Base-by-base conservation (phyloP, 163 green algal species). In the Scenedesmus sp. region DNA sequence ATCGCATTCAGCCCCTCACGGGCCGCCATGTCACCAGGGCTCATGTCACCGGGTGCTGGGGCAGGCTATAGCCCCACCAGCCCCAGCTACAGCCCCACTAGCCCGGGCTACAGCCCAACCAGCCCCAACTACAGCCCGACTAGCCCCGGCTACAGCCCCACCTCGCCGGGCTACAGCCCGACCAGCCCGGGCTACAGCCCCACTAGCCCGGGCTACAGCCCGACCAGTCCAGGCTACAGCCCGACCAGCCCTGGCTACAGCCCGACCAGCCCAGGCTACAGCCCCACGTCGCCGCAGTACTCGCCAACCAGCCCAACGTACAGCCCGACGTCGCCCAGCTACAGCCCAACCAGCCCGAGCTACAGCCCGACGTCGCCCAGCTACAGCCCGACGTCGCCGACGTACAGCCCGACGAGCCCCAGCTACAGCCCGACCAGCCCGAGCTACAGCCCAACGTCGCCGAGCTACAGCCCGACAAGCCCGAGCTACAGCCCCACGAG, bases 51-150 rank as follows among this genome's bases (percentile, higher is more conserved):
- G 70, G 62, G 18, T 26, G 92, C 93, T 57, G 96, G 76, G 8
- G 96, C 97, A 34, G 95, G 93, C 1, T 98, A 98, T 92, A 95
- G 90, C 46, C 97, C 97, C 52, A 97, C 97, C 10, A 95, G 89
- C 55, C 97, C 97, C 7, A 90, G 93, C 54, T 98, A 98, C 94
- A 96, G 88, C 70, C 96, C 94, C 4, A 94, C 93, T 0, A 94
- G 77, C 3, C 95, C 94, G 13, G 91, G 67, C 18, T 97, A 97
- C 85, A 87, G 34, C 57, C 96, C 97, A 8, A 97, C 96, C 1
- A 96, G 91, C 20, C 96, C 95, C 1, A 88, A 66, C 3, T 98
- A 98, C 90, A 95, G 86, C 59, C 97, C 97, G 3, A 98, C 97
- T 12, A 94, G 81, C 60, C 97, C 96, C 3, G 94, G 93, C 34